Conservation (phyloP, 495 filamentous ascomycete species). For the Schizothecium vesticola region DNA sequence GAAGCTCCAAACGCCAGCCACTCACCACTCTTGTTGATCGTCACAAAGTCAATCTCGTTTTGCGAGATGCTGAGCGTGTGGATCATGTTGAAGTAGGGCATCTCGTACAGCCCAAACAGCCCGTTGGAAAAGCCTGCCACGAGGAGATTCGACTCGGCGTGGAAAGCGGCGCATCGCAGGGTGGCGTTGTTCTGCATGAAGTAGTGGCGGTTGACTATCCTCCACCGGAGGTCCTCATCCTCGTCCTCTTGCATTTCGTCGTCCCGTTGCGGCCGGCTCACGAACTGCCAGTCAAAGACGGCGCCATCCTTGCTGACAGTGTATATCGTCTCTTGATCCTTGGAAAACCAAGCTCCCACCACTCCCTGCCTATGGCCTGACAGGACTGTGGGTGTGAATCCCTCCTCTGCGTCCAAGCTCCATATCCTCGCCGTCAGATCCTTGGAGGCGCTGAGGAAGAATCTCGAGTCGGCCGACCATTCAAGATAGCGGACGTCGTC, state of each 20-base stretch:
- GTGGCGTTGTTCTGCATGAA: slow-evolving; percentile 88
- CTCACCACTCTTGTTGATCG: slow-evolving; percentile 87
- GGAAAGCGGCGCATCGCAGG: slow-evolving; percentile 81
- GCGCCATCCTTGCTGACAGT: slow-evolving; percentile 55
- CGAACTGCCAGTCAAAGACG: slow-evolving; percentile 63
- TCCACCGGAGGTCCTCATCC: slow-evolving; percentile 61
- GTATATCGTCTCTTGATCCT: slow-evolving; percentile 71
- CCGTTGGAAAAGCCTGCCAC: slow-evolving; percentile 94
- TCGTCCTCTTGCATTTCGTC: slow-evolving; percentile 57
- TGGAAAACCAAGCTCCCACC: slow-evolving; percentile 84
- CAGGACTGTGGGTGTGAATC: slow-evolving; percentile 81
- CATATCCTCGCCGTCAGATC: slow-evolving; percentile 91
- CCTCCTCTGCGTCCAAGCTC: slow-evolving; percentile 82
- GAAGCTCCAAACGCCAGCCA: slow-evolving; percentile 99
- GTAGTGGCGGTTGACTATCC: slow-evolving; percentile 79
- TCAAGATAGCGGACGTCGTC: slow-evolving; percentile 78
- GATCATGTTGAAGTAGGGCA: slow-evolving; percentile 95
- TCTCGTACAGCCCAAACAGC: slow-evolving; percentile 86
- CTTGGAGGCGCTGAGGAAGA: slow-evolving; percentile 85
- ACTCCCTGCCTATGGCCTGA: slow-evolving; percentile 86
- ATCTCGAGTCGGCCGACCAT: slow-evolving; percentile 93
- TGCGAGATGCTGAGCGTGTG: slow-evolving; percentile 90
- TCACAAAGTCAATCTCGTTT: slow-evolving; percentile 89
- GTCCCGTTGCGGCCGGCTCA: slow-evolving; percentile 49
- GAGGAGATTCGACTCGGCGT: slow-evolving; percentile 76